Evolutionary conservation across 1,139 yeast genomes (phyloP).

Genomic region (Magnusiomyces magnusii): DNA sequence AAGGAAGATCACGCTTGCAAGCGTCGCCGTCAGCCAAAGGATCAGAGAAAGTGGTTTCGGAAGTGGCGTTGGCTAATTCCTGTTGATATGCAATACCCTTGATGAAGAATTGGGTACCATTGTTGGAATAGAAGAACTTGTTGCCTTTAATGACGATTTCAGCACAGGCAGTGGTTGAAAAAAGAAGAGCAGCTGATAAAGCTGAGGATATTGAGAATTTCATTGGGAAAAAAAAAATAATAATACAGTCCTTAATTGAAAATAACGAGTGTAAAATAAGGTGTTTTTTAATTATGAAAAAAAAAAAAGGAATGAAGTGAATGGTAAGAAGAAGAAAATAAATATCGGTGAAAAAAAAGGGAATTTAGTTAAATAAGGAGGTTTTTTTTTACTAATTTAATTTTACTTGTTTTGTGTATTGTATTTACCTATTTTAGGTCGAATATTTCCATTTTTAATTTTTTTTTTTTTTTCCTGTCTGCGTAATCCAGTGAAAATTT

Average conservation of each 20-base stretch:
- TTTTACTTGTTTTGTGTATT: not conserved
- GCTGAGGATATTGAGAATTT: conserved; percentile 18
- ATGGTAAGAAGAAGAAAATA: not conserved
- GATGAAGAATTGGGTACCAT: conserved; percentile 77
- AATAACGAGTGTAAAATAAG: not conserved
- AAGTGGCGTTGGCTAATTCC: conserved; percentile 50
- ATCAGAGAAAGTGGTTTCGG: conserved; percentile 47
- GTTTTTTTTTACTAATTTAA: not conserved
- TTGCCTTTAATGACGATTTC: conserved; percentile 37
- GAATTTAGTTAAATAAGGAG: not conserved
- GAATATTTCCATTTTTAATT: not conserved
- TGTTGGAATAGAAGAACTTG: conserved; percentile 69
- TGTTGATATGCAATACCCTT: conserved; percentile 80
- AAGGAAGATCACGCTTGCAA: conserved; percentile 69
- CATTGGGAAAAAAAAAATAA: conserved; percentile 7
- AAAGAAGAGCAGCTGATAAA: conserved; percentile 17
- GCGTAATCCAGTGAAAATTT: no score
- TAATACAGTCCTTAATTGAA: not conserved
- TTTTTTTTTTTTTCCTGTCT: no score
- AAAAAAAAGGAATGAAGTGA: not conserved
- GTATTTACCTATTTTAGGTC: not conserved
- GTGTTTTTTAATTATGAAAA: not conserved
- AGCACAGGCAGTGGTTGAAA: conserved; percentile 22
- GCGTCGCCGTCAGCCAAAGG: conserved; percentile 61
- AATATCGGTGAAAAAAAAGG: not conserved